Conservation (phyloP, 306 rosid species). For the Cicer pinnatifidum region DNA sequence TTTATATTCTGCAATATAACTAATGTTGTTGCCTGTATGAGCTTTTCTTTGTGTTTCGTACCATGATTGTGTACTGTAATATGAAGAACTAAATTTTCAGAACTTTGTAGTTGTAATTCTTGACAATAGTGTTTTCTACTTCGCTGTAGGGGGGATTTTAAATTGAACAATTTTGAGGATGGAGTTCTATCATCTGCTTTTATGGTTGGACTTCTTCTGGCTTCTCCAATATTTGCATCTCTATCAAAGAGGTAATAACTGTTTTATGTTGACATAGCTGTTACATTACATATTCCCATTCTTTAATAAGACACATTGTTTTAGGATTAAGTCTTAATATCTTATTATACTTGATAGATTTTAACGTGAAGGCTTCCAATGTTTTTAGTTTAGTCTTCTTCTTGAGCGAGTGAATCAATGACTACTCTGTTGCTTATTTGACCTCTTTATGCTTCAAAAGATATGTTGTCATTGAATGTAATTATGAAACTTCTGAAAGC, state of each 20-base stretch:
- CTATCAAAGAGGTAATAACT: constrained; percentile 63
- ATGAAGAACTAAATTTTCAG: constrained; percentile 8
- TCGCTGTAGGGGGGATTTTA: constrained; percentile 62
- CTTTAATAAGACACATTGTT: not conserved
- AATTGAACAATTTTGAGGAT: constrained; percentile 71
- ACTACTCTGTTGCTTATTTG: not conserved
- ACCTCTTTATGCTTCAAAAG: constrained; percentile 18
- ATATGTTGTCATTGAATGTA: not conserved
- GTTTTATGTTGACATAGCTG: constrained; percentile 1
- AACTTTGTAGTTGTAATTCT: not conserved
- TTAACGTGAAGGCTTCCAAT: too few relatives aligned
- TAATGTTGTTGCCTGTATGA: constrained; percentile 7
- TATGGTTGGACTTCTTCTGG: constrained; percentile 80
- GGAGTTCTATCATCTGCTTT: constrained; percentile 77
- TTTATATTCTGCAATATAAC: constrained; percentile 10
- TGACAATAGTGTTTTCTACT: constrained; percentile 17
- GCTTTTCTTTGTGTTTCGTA: constrained; percentile 24
- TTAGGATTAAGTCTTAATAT: constrained; percentile 25
- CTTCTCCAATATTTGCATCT: constrained; percentile 76
- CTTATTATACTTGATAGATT: not conserved
- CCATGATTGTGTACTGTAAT: constrained; percentile 18
- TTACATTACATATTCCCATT: constrained; percentile 12
- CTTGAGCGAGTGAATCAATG: not conserved
- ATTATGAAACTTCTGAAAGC: constrained; percentile 37
- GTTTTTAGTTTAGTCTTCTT: not conserved